These are phyloP conservation scores for Pleurotus citrinopileatus DNA, from an alignment of 768 basidiomycete genomes.

Conservation along the genomic window DNA sequence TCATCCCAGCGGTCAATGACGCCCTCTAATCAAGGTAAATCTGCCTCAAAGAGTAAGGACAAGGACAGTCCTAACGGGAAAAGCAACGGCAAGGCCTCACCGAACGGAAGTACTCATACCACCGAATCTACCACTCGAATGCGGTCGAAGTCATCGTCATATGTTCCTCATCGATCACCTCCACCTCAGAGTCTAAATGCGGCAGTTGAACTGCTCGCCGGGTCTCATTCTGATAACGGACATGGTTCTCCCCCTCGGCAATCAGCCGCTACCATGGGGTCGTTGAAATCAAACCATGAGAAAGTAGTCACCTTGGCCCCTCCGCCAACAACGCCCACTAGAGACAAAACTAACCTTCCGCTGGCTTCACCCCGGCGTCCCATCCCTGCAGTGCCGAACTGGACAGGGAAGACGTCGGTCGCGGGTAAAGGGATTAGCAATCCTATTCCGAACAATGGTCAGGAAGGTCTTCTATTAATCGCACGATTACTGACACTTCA, in stretches of 20 bases:
- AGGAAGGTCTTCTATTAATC: neutral
- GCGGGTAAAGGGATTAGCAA: slow-evolving; percentile 65
- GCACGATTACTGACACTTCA: slow-evolving; percentile 11
- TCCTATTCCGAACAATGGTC: slow-evolving; percentile 68
- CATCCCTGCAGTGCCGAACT: slow-evolving; percentile 34
- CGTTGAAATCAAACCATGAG: slow-evolving; percentile 12
- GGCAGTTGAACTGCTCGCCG: slow-evolving; percentile 62
- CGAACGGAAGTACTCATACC: slow-evolving; percentile 22
- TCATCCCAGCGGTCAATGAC: slow-evolving; percentile 27
- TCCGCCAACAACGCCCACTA: slow-evolving; percentile 25
- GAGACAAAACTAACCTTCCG: slow-evolving; percentile 21
- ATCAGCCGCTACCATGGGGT: slow-evolving; percentile 12
- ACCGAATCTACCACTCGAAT: slow-evolving; percentile 42
- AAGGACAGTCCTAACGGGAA: slow-evolving; percentile 29
- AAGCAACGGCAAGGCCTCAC: slow-evolving; percentile 21
- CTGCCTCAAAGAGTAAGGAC: slow-evolving; percentile 26
- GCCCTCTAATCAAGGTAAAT: slow-evolving; percentile 19
- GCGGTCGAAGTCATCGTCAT: slow-evolving; percentile 52
- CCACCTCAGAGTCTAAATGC: slow-evolving; percentile 71
- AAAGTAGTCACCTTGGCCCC: slow-evolving; percentile 19
- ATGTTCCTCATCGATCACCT: slow-evolving; percentile 51
- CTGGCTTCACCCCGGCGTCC: slow-evolving; percentile 45
- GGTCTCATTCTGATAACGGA: slow-evolving; percentile 39
- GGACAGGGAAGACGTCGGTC: slow-evolving; percentile 39
- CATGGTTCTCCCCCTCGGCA: slow-evolving; percentile 22